Percentiles rank a stretch among this genome's conserved stretches.
Evolutionary conservation across 1,139 yeast species (phyloP).

Genomic region (Debaryomycetaceae sp.): DNA sequence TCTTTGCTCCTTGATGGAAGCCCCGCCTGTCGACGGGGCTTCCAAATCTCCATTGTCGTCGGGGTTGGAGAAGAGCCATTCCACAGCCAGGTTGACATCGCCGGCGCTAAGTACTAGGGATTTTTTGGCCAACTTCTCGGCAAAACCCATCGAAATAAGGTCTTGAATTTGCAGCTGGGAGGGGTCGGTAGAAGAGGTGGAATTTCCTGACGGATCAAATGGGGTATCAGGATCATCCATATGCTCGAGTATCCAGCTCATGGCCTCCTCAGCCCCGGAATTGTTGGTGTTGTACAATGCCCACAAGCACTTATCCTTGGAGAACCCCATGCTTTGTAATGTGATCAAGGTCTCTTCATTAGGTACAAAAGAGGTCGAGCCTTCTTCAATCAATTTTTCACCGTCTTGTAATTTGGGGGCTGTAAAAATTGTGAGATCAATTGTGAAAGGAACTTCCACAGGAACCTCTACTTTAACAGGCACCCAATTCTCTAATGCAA

Average conservation of each 20-base stretch:
- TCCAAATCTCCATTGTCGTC: slow-evolving; percentile 49
- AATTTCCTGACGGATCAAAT: slow-evolving; percentile 25
- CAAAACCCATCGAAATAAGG: slow-evolving; percentile 77
- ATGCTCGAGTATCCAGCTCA: slow-evolving; percentile 88
- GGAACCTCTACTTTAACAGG: slow-evolving; percentile 83
- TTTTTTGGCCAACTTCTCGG: slow-evolving; percentile 56
- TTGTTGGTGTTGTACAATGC: slow-evolving; percentile 77
- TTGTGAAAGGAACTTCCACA: slow-evolving; percentile 46
- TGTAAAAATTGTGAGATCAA: slow-evolving; percentile 29
- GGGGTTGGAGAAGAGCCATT: slow-evolving; percentile 82
- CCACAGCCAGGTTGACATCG: slow-evolving; percentile 75
- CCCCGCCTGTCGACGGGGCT: slow-evolving; percentile 12
- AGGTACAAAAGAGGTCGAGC: slow-evolving; percentile 41
- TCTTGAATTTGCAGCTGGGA: slow-evolving; percentile 44
- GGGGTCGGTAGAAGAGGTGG: slow-evolving; percentile 15
- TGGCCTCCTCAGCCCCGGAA: slow-evolving; percentile 65
- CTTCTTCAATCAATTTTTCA: slow-evolving; percentile 39
- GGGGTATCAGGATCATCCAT: slow-evolving; percentile 79
- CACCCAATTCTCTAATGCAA: slow-evolving; percentile 83
- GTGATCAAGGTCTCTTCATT: slow-evolving; percentile 51
- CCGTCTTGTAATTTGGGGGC: slow-evolving; percentile 30
- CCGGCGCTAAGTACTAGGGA: slow-evolving; percentile 60
- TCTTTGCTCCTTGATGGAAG: slow-evolving; percentile 15
- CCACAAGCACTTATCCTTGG: slow-evolving; percentile 58
- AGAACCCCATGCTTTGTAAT: slow-evolving; percentile 84